These are phyloP conservation scores for Citrus reticulata DNA, from an alignment of 345 rosid species.

Conservation along the genomic window DNA sequence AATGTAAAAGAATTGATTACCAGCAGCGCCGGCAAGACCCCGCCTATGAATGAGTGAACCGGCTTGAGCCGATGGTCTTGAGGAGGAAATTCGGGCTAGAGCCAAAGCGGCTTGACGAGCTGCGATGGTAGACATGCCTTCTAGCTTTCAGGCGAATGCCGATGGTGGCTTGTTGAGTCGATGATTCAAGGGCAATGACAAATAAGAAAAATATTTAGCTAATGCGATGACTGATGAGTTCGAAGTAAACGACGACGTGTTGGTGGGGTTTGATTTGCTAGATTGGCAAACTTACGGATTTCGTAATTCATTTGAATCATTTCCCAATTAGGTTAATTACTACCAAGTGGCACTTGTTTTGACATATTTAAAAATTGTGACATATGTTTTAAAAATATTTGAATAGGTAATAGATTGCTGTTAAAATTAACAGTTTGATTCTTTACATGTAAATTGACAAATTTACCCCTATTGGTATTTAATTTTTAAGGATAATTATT, in stretches of 20 bases:
- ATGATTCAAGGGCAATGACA: not conserved
- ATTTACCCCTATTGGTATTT: too few relatives aligned
- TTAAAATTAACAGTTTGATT: too few relatives aligned
- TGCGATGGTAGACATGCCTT: slow-evolving; percentile 47
- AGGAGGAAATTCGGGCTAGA: slow-evolving; percentile 31
- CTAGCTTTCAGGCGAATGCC: not conserved
- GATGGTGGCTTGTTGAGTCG: not conserved
- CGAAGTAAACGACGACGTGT: not conserved
- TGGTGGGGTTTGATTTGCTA: not conserved
- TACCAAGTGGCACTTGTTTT: too few relatives aligned
- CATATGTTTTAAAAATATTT: too few relatives aligned
- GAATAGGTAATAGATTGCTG: too few relatives aligned
- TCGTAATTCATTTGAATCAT: too few relatives aligned
- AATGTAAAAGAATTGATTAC: slow-evolving; percentile 25
- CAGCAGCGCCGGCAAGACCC: slow-evolving; percentile 81
- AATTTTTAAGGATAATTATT: too few relatives aligned
- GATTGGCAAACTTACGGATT: too few relatives aligned
- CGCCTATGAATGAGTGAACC: slow-evolving; percentile 59
- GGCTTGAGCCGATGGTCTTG: slow-evolving; percentile 22
- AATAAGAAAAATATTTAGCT: not conserved
- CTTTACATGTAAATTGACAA: too few relatives aligned
- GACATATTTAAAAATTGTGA: too few relatives aligned
- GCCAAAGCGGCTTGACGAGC: slow-evolving; percentile 39
- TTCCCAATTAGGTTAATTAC: too few relatives aligned
- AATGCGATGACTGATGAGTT: not conserved